Conservation (phyloP, 495 filamentous ascomycete species). For the Daldinia caldariorum region DNA sequence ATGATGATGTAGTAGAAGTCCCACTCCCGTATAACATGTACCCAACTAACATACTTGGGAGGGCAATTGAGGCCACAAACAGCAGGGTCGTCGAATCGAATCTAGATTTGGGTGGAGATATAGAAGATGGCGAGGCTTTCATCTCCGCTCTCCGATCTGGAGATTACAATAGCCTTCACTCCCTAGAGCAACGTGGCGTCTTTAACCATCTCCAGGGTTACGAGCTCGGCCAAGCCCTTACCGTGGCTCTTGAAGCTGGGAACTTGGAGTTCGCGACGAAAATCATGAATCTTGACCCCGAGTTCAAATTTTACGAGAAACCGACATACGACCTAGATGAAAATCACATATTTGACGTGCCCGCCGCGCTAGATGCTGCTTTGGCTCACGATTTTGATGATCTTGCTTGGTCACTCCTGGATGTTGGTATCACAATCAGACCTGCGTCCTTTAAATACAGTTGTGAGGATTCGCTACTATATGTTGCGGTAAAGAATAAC, state of each 20-base stretch:
- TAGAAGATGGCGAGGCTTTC: neutral
- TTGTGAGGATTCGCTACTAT: neutral
- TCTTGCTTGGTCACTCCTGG: neutral
- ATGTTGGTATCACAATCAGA: neutral
- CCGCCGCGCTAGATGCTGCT: neutral
- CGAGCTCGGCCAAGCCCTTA: neutral
- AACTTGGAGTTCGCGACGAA: neutral
- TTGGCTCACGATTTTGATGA: neutral
- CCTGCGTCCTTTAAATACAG: no score
- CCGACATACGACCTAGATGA: neutral
- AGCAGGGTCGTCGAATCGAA: no score
- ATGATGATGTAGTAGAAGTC: neutral
- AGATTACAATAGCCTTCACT: neutral
- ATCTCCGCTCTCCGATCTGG: neutral
- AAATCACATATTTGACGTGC: neutral
- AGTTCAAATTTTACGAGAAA: neutral
- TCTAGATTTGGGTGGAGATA: neutral
- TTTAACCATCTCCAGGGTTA: neutral
- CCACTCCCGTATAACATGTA: no score
- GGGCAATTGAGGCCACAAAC: no score
- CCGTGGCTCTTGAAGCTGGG: neutral
- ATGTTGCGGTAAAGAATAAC: neutral
- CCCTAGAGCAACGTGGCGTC: neutral
- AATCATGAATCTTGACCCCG: neutral
- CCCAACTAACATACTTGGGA: no score